phyloP scores from a whole-genome alignment of 192 early-diverging fungal species.

The Backusella morwellensis region DNA sequence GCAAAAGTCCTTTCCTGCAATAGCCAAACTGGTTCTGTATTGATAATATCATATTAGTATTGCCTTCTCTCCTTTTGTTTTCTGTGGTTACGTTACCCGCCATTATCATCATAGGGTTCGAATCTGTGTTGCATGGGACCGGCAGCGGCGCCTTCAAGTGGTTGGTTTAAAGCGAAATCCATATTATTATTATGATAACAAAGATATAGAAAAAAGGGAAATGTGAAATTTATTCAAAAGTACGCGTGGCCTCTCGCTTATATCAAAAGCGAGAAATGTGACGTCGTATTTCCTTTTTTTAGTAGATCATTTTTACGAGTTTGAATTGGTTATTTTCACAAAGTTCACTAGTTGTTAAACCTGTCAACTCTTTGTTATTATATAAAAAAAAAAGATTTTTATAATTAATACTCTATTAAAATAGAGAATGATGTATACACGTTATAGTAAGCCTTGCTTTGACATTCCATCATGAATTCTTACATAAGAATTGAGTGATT shows the following conservation, averaged over 20 bases:
- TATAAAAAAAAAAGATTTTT: too few relatives aligned
- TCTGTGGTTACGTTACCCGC: constrained; percentile 39
- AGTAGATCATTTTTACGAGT: neutral
- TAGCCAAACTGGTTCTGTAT: constrained; percentile 76
- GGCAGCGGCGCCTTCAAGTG: neutral
- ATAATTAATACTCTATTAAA: too few relatives aligned
- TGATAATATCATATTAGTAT: too few relatives aligned
- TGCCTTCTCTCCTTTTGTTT: too few relatives aligned
- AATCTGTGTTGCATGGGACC: constrained; percentile 69
- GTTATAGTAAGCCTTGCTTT: too few relatives aligned
- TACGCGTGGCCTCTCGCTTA: neutral
- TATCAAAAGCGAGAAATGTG: neutral
- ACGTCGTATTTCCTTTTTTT: neutral
- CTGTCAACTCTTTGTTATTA: too few relatives aligned
- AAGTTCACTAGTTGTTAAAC: neutral
- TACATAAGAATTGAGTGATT: too few relatives aligned
- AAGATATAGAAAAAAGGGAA: neutral
- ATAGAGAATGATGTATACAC: too few relatives aligned
- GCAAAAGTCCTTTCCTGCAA: constrained; percentile 94
- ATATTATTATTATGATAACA: neutral
- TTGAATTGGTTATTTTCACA: neutral
- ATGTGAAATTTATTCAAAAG: neutral
- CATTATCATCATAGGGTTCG: constrained; percentile 91
- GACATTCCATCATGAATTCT: too few relatives aligned
- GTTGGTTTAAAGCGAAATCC: constrained; percentile 12